A percentile compares a stretch with the other conserved stretches of the same genome.
phyloP scores from a whole-genome alignment of 2,329 filamentous ascomycete species.

The Rachicladosporium sp. region DNA sequence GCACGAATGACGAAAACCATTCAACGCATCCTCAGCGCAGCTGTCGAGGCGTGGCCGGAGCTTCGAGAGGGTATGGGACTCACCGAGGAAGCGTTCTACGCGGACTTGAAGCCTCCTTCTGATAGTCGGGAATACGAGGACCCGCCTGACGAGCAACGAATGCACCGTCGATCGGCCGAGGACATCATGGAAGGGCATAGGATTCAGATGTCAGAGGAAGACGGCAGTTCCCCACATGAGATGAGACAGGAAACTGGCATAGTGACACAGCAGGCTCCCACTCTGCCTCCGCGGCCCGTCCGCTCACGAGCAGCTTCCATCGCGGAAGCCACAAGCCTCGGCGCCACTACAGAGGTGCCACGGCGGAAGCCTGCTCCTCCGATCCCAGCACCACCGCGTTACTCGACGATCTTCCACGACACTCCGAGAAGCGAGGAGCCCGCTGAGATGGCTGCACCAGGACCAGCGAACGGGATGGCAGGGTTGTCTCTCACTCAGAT shows the following conservation, averaged over 20 bases:
- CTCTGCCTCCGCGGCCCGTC: constrained; percentile 26
- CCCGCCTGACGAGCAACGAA: constrained; percentile 25
- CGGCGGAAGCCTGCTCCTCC: constrained; percentile 32
- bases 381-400: constrained; percentile 28
- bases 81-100: constrained; percentile 24
- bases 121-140: constrained; percentile 36
- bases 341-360: constrained; percentile 4
- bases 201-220: constrained; percentile 33
- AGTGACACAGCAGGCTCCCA: constrained; percentile 14
- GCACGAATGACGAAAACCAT: constrained; percentile 41
- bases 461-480: background rate
- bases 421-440: constrained; percentile 10
- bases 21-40: constrained; percentile 36
- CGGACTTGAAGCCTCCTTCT: constrained; percentile 28
- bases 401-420: constrained; percentile 29
- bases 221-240: constrained; percentile 12
- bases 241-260: background rate
- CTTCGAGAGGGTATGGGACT: constrained; percentile 32
- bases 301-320: constrained; percentile 3
- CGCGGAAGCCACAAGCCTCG: constrained; percentile 6
- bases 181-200: constrained; percentile 24
- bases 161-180: constrained; percentile 10
- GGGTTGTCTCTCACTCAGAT: constrained; percentile 3
- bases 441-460: constrained; percentile 21
- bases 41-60: constrained; percentile 34